Percentiles rank a stretch among this genome's conserved stretches.
These are phyloP conservation scores for Geoglossum cookeanum DNA, from an alignment of 2,329 filamentous ascomycete species.

Conservation along the genomic window DNA sequence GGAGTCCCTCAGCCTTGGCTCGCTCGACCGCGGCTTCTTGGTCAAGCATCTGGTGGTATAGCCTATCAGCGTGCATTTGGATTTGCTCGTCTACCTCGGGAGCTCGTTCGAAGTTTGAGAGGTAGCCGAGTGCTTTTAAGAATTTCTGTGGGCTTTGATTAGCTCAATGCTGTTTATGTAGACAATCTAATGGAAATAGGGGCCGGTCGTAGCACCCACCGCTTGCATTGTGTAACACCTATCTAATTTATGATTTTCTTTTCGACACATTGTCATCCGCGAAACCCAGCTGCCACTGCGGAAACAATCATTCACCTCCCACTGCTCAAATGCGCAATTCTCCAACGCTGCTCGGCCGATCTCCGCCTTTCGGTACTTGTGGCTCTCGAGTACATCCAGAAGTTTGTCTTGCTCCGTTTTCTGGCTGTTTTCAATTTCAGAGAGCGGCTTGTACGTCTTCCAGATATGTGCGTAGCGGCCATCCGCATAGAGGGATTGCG, in stretches of 20 bases:
- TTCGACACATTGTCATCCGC: slow-evolving; percentile 60
- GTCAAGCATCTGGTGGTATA: slow-evolving; percentile 72
- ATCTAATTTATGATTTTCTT: slow-evolving; percentile 60
- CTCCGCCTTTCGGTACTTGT: slow-evolving; percentile 60
- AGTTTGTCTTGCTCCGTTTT: slow-evolving; percentile 67
- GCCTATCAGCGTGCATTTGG: slow-evolving; percentile 83
- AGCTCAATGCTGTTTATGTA: background rate
- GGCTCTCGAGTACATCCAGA: slow-evolving; percentile 59
- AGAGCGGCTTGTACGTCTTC: slow-evolving; percentile 69
- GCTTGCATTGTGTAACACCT: slow-evolving; percentile 79
- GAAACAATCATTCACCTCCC: slow-evolving; percentile 70
- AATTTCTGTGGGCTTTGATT: slow-evolving; percentile 40
- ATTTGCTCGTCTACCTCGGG: slow-evolving; percentile 63
- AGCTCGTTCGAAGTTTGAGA: slow-evolving; percentile 45
- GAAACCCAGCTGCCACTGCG: slow-evolving; percentile 46
- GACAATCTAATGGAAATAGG: background rate
- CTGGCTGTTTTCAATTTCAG: slow-evolving; percentile 45
- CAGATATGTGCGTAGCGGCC: slow-evolving; percentile 72
- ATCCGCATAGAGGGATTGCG: slow-evolving; percentile 44
- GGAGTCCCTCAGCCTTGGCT: slow-evolving; percentile 24
- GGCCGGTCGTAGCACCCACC: slow-evolving; percentile 27
- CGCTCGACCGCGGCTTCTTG: slow-evolving; percentile 60
- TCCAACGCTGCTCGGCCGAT: slow-evolving; percentile 73
- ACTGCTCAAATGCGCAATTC: slow-evolving; percentile 79
- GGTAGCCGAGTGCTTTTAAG: slow-evolving; percentile 75